Conservation (phyloP, 352 stramenopile species). For the Globisporangium megalacanthum region DNA sequence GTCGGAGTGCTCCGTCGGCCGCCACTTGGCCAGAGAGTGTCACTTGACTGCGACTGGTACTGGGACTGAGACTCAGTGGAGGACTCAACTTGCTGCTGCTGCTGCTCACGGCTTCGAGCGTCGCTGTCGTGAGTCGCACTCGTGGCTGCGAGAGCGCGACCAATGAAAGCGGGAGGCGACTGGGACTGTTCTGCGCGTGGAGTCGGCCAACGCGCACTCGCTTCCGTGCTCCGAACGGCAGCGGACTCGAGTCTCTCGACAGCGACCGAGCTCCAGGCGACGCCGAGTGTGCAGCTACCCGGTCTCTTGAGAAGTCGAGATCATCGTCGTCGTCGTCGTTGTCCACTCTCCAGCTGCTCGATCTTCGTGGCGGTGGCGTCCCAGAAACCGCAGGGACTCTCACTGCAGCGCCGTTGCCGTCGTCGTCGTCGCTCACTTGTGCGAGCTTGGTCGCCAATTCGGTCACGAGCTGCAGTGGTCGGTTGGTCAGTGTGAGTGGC, state of each 20-base stretch:
- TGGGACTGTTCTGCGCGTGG: background rate
- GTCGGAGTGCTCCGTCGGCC: background rate
- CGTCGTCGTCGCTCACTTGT: constrained; percentile 1
- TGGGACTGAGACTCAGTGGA: too few relatives aligned
- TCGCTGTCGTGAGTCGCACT: background rate
- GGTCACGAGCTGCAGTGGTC: background rate
- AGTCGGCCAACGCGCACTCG: background rate
- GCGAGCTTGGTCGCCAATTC: constrained; percentile 6
- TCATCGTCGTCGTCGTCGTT: background rate
- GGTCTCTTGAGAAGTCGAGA: constrained; percentile 7
- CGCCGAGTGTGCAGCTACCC: background rate
- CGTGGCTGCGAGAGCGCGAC: background rate
- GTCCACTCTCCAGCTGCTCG: background rate
- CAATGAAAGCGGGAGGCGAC: background rate
- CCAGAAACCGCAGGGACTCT: too few relatives aligned
- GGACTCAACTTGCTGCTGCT: too few relatives aligned
- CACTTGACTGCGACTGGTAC: too few relatives aligned
- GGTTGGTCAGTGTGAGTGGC: background rate
- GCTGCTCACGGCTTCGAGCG: background rate
- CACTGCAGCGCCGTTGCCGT: background rate
- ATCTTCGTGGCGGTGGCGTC: background rate
- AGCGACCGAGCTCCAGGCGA: background rate
- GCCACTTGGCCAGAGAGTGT: too few relatives aligned
- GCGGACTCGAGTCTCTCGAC: constrained; percentile 5
- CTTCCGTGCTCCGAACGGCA: constrained; percentile 1